phyloP scores from a whole-genome alignment of 2,329 filamentous ascomycete genomes.

The Neofusicoccum sp. region DNA sequence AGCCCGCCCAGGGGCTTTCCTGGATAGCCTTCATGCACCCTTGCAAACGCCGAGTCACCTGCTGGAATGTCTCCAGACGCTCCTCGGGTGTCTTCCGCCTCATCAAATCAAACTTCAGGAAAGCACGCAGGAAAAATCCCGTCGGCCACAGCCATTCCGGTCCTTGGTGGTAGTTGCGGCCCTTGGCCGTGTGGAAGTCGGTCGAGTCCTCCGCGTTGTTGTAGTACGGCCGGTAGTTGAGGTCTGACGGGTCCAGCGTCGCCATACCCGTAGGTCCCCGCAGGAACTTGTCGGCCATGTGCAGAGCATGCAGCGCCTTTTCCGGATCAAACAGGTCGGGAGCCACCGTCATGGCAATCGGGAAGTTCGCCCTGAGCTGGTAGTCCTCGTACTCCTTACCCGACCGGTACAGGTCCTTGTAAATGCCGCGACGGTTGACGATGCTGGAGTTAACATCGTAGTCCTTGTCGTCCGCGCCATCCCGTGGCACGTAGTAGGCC shows the following conservation, averaged over 20 bases:
- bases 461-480: constrained; percentile 68
- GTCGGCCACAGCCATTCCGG: constrained; percentile 99
- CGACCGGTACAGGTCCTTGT: constrained; percentile 94
- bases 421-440: constrained; percentile 90
- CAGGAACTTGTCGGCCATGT: constrained; percentile 76
- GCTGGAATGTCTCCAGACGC: constrained; percentile 87
- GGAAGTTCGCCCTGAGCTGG: constrained; percentile 90
- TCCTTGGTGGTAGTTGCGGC: constrained; percentile 96
- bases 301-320: constrained; percentile 79
- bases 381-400: constrained; percentile 98
- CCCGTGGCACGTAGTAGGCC: constrained; percentile 82
- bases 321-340: constrained; percentile 80
- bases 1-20: constrained; percentile 81
- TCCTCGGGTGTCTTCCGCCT: constrained; percentile 68
- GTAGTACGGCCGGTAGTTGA: constrained; percentile 95
- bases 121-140: constrained; percentile 88
- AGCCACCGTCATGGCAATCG: constrained; percentile 93
- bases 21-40: constrained; percentile 85
- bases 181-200: constrained; percentile 90
- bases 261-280: constrained; percentile 93
- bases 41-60: constrained; percentile 79
- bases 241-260: constrained; percentile 86
- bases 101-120: constrained; percentile 86
- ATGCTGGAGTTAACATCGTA: constrained; percentile 81
- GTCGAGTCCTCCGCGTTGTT: constrained; percentile 90